Percentiles rank a stretch among this genome's conserved stretches.
phyloP scores from a whole-genome alignment of 73 alveolate genomes.

The Vitrella brassicaformis region DNA sequence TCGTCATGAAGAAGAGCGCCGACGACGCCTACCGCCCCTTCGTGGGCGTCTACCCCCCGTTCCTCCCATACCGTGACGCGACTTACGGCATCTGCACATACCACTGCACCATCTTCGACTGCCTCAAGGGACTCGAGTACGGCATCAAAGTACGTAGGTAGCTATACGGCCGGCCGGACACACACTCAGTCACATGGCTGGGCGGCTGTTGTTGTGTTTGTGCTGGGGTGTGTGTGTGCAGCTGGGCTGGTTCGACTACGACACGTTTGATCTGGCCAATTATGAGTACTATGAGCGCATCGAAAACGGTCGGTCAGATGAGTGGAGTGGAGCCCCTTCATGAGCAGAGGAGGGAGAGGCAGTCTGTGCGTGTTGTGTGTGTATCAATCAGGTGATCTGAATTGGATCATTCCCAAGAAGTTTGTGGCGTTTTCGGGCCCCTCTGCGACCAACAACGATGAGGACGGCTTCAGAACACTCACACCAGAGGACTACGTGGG shows the following conservation, averaged over 20 bases:
- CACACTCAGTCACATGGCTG: no score
- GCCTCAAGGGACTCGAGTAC: constrained; percentile 40
- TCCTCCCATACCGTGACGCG: constrained; percentile 75
- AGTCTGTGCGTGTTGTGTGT: constrained; percentile 61
- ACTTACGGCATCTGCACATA: constrained; percentile 72
- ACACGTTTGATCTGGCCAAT: constrained; percentile 59
- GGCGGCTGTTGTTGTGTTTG: no score
- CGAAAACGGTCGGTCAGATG: constrained; percentile 5
- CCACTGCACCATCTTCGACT: constrained; percentile 64
- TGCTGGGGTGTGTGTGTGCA: constrained; percentile 41
- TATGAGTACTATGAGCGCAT: constrained; percentile 61
- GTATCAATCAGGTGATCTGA: constrained; percentile 77
- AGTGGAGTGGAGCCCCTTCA: no score
- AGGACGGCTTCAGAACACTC: constrained; percentile 51
- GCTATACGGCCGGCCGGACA: no score
- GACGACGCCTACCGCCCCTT: constrained; percentile 7
- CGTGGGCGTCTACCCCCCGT: constrained; percentile 40
- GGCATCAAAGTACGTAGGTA: neutral
- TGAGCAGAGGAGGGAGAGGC: no score
- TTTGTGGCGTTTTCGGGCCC: constrained; percentile 85
- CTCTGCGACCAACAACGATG: constrained; percentile 44
- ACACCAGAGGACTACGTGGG: constrained; percentile 80
- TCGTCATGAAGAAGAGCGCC: constrained; percentile 25
- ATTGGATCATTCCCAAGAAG: constrained; percentile 82
- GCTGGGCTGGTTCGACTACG: constrained; percentile 78